Evolutionary conservation across 768 basidiomycete species (phyloP).

Genomic region (Tephrocybe sp.): DNA sequence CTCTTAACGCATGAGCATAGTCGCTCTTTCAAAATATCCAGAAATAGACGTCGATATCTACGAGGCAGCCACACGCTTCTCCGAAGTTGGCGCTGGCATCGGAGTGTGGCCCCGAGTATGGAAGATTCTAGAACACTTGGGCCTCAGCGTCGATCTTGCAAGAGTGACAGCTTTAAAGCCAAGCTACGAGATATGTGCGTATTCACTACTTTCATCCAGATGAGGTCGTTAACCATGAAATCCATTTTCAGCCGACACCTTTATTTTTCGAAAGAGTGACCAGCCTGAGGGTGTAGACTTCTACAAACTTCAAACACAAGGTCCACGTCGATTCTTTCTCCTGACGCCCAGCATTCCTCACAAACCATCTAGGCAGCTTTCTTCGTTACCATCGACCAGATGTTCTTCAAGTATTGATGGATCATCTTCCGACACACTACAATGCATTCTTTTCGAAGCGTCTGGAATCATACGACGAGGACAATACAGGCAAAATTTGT

Average conservation of each 20-base stretch:
- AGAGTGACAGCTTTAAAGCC: constrained; percentile 21
- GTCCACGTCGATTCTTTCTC: constrained; percentile 6
- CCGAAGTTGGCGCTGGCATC: constrained; percentile 39
- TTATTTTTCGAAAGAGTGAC: constrained; percentile 26
- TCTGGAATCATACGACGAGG: constrained; percentile 38
- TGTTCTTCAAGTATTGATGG: constrained; percentile 27
- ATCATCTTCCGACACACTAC: constrained; percentile 35
- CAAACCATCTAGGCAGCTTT: constrained; percentile 19
- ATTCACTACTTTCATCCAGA: background rate
- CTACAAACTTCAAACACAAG: constrained; percentile 21
- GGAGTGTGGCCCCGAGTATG: constrained; percentile 36
- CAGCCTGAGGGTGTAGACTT: constrained; percentile 21
- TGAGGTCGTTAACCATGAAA: no score
- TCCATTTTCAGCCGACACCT: constrained; percentile 15
- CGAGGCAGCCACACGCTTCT: constrained; percentile 36
- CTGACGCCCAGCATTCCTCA: background rate
- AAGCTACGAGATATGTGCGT: constrained; percentile 21
- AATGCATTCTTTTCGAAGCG: constrained; percentile 39
- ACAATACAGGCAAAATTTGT: constrained; percentile 19
- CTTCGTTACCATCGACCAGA: constrained; percentile 47
- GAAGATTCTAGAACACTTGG: constrained; percentile 39
- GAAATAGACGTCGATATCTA: constrained; percentile 41
- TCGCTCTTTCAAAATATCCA: constrained; percentile 27
- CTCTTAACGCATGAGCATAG: background rate
- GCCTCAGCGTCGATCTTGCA: constrained; percentile 34